Conservation (phyloP, 495 filamentous ascomycete genomes). For the Penicillium longicatenatum region DNA sequence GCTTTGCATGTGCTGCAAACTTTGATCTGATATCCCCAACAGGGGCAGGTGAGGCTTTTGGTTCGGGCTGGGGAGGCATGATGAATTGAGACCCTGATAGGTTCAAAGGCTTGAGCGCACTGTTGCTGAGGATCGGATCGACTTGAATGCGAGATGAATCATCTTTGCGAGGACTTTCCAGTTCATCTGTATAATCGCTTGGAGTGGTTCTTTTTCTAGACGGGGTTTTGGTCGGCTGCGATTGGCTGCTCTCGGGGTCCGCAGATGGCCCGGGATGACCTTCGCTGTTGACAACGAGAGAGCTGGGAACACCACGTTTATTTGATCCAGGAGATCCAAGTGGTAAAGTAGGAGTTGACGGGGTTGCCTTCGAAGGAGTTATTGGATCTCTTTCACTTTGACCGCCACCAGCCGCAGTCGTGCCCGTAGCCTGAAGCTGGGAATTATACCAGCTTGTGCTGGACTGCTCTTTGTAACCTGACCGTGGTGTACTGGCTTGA, state of each 20-base stretch:
- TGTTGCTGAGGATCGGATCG: constrained; percentile 51
- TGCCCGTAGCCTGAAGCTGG: constrained; percentile 55
- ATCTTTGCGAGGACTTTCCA: constrained; percentile 69
- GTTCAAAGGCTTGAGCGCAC: constrained; percentile 68
- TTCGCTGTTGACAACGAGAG: constrained; percentile 17
- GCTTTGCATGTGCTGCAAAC: constrained; percentile 57
- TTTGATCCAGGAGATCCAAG: neutral
- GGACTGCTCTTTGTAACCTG: constrained; percentile 74
- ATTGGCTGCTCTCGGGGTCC: constrained; percentile 54
- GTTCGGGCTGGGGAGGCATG: constrained; percentile 78
- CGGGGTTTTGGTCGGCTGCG: constrained; percentile 53
- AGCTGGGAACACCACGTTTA: neutral
- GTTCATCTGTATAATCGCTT: constrained; percentile 52
- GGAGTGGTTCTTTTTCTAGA: constrained; percentile 28
- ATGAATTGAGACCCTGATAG: constrained; percentile 85
- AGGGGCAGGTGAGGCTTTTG: constrained; percentile 71
- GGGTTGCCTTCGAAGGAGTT: neutral
- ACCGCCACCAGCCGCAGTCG: neutral
- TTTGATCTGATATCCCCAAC: constrained; percentile 77
- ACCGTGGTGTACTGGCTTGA: constrained; percentile 56
- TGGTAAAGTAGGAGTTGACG: neutral
- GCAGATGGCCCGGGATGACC: constrained; percentile 32
- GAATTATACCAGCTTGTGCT: constrained; percentile 75
- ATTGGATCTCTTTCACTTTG: neutral
- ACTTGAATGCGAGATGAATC: constrained; percentile 49